Evolutionary conservation across 2,329 filamentous ascomycete genomes (phyloP).

Genomic region (Akanthomyces dipterigenus): DNA sequence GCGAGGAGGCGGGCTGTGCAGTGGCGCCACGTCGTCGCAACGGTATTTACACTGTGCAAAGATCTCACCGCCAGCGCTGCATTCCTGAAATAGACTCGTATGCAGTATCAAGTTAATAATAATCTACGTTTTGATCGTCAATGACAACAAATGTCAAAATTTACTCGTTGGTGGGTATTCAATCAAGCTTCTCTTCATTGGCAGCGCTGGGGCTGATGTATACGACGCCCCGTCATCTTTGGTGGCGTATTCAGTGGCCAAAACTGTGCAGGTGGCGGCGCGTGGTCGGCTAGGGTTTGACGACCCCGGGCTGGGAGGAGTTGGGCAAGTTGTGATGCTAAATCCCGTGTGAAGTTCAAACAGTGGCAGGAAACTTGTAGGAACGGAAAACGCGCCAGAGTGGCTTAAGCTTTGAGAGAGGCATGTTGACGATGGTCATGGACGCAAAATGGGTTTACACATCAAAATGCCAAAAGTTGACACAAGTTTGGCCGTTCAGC

Average conservation of each 20-base stretch:
- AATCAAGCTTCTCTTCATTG: neutral
- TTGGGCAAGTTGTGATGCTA: neutral
- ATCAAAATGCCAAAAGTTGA: too few species aligned
- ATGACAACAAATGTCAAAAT: neutral
- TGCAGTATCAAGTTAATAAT: neutral
- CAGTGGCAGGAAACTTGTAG: too few species aligned
- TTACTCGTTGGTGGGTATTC: neutral
- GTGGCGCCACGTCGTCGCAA: neutral
- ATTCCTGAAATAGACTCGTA: neutral
- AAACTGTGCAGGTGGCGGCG: neutral
- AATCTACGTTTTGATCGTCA: neutral
- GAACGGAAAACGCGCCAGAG: neutral
- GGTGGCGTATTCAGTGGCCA: too few species aligned
- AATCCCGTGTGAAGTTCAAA: neutral
- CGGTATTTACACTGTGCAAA: neutral
- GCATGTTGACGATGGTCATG: neutral
- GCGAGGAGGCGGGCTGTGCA: neutral
- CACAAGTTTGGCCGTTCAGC: neutral
- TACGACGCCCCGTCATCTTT: neutral
- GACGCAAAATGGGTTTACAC: neutral
- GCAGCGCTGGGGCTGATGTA: neutral
- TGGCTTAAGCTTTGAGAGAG: neutral
- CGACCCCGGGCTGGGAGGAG: neutral
- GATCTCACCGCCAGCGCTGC: neutral
- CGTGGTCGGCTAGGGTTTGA: neutral